These are phyloP conservation scores for Eucalyptus sp. DNA, from an alignment of 345 rosid genomes.

Conservation along the genomic window DNA sequence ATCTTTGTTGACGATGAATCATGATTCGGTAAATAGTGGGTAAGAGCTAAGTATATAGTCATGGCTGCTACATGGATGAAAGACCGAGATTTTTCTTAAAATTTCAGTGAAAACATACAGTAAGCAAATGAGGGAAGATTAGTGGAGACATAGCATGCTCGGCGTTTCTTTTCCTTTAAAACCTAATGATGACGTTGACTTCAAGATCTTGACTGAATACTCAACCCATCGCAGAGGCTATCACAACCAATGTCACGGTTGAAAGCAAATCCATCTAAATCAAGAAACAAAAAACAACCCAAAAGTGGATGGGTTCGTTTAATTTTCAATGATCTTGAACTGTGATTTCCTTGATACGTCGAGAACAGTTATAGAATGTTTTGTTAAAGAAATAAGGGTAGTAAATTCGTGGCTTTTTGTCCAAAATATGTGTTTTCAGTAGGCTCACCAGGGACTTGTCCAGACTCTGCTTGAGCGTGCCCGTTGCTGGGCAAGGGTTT, in stretches of 20 bases:
- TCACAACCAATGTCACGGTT: not conserved
- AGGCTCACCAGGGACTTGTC: conserved; percentile 11
- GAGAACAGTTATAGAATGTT: not conserved
- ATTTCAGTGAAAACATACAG: not conserved
- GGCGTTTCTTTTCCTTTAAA: not conserved
- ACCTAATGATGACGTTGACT: not conserved
- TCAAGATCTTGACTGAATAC: not conserved
- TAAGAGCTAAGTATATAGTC: not conserved
- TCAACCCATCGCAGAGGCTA: not conserved
- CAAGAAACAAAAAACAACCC: not conserved
- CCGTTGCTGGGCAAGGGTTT: conserved; percentile 21
- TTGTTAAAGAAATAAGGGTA: not conserved
- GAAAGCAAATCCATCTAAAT: not conserved
- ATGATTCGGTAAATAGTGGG: not conserved
- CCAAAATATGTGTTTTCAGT: no score
- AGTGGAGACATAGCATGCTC: not conserved
- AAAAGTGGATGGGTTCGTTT: not conserved
- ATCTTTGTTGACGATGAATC: not conserved
- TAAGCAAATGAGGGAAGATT: not conserved
- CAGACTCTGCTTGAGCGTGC: not conserved
- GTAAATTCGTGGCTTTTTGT: not conserved
- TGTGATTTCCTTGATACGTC: not conserved
- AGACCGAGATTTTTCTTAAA: not conserved
- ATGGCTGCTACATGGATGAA: not conserved
- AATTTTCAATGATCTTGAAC: not conserved